Evolutionary conservation across 2,329 filamentous ascomycete species (phyloP), one percentile per base, ranked within the genome.

Genomic region (Diaporthe ilicicola): DNA sequence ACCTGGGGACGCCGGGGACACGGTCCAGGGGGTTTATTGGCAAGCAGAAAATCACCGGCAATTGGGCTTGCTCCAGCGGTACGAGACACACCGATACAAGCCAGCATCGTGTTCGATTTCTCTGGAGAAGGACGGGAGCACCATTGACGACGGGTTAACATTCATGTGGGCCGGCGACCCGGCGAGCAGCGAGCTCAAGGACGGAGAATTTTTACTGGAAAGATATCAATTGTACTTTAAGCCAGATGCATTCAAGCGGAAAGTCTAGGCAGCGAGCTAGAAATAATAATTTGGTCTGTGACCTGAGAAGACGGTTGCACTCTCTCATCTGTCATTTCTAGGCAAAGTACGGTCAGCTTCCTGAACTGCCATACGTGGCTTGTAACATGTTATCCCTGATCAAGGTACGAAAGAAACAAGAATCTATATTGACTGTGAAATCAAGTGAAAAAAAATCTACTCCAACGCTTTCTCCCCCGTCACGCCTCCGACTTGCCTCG

Each of bases 401-500:
- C n/a, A n/a, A n/a, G n/a, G n/a, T n/a, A n/a, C 32, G 32, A 17
- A 1, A 29, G 22, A n/a, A 61, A 44, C 17, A 27, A 9, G 44
- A 46, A 29, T 61, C 37, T 61, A 32, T 46, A 32, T 61, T 32
- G 2, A 61, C 29, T 1, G 4, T 5, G 22, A 10, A 46, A 6
- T 7, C 1, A n/a, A 48, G 24, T 22, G 19, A 34, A 22, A 34
- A 22, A 62, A 0, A 15, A 19, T 32, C 56, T 62, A 62, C 9
- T 48, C 27, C 29, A 62, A 7, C 42, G 19, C 8, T 48, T 62
- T 34, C 10, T 62, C 42, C 46, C 13, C 27, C 19, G 15, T n/a
- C 2, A 27, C 13, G 6, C 44, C 42, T 37, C 59, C 59, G 4
- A 93, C 94, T 80, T 97, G 94, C 81, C 95, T 95, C 73, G 91